phyloP scores from a whole-genome alignment of 306 rosid genomes.

The Cicer cuneatum region DNA sequence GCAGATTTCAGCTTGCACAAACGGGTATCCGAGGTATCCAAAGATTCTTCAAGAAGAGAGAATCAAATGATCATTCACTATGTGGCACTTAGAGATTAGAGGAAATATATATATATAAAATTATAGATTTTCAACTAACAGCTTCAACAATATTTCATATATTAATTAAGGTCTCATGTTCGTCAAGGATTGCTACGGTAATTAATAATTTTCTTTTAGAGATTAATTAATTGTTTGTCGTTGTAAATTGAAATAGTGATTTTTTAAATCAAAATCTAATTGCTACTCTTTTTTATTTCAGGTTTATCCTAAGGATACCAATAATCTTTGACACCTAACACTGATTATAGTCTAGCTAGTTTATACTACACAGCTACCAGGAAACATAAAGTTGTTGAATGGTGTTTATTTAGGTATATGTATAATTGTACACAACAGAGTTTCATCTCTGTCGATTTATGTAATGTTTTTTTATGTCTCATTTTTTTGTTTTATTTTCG shows the following conservation, averaged over 20 bases:
- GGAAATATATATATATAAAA: constrained; percentile 16
- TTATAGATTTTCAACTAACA: constrained; percentile 41
- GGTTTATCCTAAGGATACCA: constrained; percentile 53
- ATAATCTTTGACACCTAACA: constrained; percentile 42
- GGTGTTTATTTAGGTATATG: constrained; percentile 41
- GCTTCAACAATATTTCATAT: constrained; percentile 38
- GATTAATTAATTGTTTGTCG: background rate
- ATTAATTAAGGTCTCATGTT: constrained; percentile 5
- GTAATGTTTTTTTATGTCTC: constrained; percentile 1
- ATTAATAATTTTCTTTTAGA: constrained; percentile 33
- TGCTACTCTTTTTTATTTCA: constrained; percentile 1
- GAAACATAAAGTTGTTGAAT: constrained; percentile 48
- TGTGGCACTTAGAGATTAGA: constrained; percentile 7
- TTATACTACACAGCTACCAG: constrained; percentile 40
- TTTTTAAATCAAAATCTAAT: constrained; percentile 10
- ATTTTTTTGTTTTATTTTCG: constrained; percentile 8
- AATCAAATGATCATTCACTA: constrained; percentile 50
- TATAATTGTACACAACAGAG: constrained; percentile 14
- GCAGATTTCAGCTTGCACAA: constrained; percentile 93
- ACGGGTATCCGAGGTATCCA: constrained; percentile 74
- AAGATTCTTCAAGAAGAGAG: constrained; percentile 75
- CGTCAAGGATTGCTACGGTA: constrained; percentile 48
- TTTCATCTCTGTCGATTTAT: constrained; percentile 25
- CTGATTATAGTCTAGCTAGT: background rate
- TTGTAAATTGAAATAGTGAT: constrained; percentile 2